Base-by-base conservation (phyloP, 1,284 basidiomycete genomes). In the Tilletia setariae region DNA sequence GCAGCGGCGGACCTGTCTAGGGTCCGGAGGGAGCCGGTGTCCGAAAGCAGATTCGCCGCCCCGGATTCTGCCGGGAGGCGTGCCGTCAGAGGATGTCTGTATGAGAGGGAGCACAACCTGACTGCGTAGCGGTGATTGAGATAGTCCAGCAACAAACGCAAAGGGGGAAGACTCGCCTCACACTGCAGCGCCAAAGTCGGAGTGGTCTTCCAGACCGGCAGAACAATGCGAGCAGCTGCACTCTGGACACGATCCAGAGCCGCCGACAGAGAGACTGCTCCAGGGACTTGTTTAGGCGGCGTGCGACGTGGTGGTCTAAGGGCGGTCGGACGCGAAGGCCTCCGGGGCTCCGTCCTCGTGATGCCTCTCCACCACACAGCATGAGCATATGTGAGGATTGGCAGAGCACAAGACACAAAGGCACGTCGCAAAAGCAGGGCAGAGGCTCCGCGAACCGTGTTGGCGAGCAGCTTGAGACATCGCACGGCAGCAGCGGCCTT, bases 161-260 rank as follows among this genome's bases (percentile, higher is more conserved):
- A 4, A 9, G 56, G 56, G 2, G 56, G 56, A 15, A 61, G 32
- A 35, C 56, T 40, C 4, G 56, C 23, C 28, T 61, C 56, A 16
- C 56, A 16, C 32, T 61, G 56, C 15, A 61, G 23, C 28, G 56
- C 23, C 2, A 4, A 2, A 30, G 35, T 35, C 8, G 56, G 56
- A 2, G 56, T 61, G 56, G 56, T 61, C 15, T 16, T 32, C 56
- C 56, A 61, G 3, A 61, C 56, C 3, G 56, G 56, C 8, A 61
- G 28, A n/a, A 61, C 35, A 3, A 61, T 16, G 30, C 56, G 56
- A 9, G 35, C 13, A 1, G 56, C 56, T 15, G 16, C 13, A n/a
- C 35, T 61, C 28, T 61, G 56, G 7, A 61, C 56, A 7, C 9
- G 9, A 3, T 61, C 56, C 30, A 30, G 13, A 8, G 35, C 8